Evolutionary conservation across 345 rosid species (phyloP), one percentile per base, ranked within the genome.

Genomic region (Odontarrhena argentea): DNA sequence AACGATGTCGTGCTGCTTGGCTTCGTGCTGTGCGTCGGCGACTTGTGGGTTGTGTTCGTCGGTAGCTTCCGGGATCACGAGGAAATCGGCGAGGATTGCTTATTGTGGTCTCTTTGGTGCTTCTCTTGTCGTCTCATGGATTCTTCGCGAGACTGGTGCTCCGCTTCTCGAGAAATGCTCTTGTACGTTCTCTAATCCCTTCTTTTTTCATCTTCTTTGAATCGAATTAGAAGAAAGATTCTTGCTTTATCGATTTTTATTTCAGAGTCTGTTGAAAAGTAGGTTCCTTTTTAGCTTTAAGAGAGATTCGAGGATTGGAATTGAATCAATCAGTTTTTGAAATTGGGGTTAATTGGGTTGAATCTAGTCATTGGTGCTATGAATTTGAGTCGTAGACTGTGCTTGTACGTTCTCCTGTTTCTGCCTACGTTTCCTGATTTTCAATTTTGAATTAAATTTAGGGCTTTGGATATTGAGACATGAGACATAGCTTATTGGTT

Each of bases 51-150:
- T 94, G 37, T 94, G 99, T 79, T 44, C 96, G 9, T 84, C 95
- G 67, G 88, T 91, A 74, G 97, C 92, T 11, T 86, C 97, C 4
- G 96, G 94, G 58, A 78, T 94, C 51, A 38, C 97, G 13, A 87
- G 79, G 71, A 85, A 78, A 74, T 94, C 97, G 1, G 97, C 97
- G 25, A 83, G 99, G 69, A 82, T 94, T 48, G 95, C 88, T 62
- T 94, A 91, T 70, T 91, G 96, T 63, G 99, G 92, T 56, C 96
- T 94, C 77, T 91, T 94, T 54, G 99, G 96, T 15, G 80, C 83
- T 18, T 91, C 99, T 15, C 77, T 94, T 4, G 68, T 91, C 70
- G 82, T 91, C 65, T 86, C 99, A 36, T 94, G 99, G 99, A 69
- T 94, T 52, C 89, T 94, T 36, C 75, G 99, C 48, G 96, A 87